phyloP scores from a whole-genome alignment of 2,329 filamentous ascomycete genomes.

The Colletotrichum noveboracense region DNA sequence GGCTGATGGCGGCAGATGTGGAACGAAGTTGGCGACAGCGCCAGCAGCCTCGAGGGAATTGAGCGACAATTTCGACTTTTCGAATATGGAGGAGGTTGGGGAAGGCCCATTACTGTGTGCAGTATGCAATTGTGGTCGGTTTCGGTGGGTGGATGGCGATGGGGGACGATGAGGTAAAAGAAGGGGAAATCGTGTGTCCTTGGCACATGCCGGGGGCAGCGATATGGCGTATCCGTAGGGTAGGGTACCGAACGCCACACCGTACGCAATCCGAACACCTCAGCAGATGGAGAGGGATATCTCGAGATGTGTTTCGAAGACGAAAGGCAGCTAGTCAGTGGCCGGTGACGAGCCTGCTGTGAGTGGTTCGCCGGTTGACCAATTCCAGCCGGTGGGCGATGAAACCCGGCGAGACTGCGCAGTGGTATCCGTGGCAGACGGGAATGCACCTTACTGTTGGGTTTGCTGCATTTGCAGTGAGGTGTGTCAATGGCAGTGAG shows the following conservation, averaged over 20 bases:
- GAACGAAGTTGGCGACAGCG: not conserved
- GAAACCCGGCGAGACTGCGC: not conserved
- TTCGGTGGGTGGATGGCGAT: not conserved
- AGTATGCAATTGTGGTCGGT: not conserved
- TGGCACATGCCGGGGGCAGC: not conserved
- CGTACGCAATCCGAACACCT: not conserved
- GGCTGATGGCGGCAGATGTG: not conserved
- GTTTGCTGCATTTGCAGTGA: not conserved
- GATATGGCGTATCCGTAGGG: not conserved
- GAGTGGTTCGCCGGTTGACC: not conserved
- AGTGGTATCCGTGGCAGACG: not conserved
- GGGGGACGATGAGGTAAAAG: slow-evolving; percentile 9
- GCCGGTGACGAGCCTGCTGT: not conserved
- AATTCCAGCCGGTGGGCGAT: not conserved
- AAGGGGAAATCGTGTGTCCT: not conserved
- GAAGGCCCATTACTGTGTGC: not conserved
- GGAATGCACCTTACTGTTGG: not conserved
- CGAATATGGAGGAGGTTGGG: not conserved
- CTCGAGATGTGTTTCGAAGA: not conserved
- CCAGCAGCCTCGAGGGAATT: not conserved
- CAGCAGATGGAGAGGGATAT: not conserved
- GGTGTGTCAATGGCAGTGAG: not conserved
- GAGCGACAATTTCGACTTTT: not conserved
- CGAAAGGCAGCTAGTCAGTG: not conserved
- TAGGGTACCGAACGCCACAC: not conserved